These are phyloP conservation scores for Spathaspora sp. DNA, from an alignment of 805 yeast genomes.

Conservation along the genomic window DNA sequence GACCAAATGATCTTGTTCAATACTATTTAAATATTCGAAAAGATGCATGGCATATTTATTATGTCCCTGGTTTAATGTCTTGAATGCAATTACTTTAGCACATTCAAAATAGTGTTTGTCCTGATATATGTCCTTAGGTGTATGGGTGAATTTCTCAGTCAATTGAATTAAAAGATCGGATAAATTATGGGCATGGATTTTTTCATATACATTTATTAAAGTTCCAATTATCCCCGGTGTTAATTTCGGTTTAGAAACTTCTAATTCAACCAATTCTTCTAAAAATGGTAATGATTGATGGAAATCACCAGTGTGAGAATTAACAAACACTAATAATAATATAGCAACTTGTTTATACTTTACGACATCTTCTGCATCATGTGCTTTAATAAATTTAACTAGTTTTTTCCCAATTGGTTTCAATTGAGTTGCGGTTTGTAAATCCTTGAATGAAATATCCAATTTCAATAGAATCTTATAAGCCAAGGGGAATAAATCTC, in stretches of 20 bases:
- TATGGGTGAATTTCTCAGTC: constrained; percentile 11
- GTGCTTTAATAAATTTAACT: constrained; percentile 12
- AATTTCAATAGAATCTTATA: constrained; percentile 27
- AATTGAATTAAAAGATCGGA: constrained; percentile 14
- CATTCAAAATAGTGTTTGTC: constrained; percentile 20
- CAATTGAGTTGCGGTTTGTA: constrained; percentile 12
- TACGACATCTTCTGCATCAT: not conserved
- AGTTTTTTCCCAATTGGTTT: constrained; percentile 18
- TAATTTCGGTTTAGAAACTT: constrained; percentile 20
- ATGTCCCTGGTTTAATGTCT: constrained; percentile 17
- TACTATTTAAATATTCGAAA: constrained; percentile 17
- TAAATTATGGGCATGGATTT: constrained; percentile 34
- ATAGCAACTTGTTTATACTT: constrained; percentile 18
- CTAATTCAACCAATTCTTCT: constrained; percentile 23
- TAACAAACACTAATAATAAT: constrained; percentile 26
- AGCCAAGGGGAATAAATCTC: constrained; percentile 28
- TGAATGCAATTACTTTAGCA: constrained; percentile 28
- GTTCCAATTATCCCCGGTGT: constrained; percentile 50
- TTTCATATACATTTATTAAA: constrained; percentile 48
- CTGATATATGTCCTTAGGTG: constrained; percentile 6
- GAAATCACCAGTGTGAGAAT: constrained; percentile 16
- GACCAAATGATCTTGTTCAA: constrained; percentile 23
- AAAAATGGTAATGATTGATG: constrained; percentile 31
- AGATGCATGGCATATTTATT: constrained; percentile 13
- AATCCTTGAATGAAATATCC: constrained; percentile 24